Evolutionary conservation across 345 rosid genomes (phyloP), one percentile per base, ranked within the genome.

Genomic region (Populus davidiana): DNA sequence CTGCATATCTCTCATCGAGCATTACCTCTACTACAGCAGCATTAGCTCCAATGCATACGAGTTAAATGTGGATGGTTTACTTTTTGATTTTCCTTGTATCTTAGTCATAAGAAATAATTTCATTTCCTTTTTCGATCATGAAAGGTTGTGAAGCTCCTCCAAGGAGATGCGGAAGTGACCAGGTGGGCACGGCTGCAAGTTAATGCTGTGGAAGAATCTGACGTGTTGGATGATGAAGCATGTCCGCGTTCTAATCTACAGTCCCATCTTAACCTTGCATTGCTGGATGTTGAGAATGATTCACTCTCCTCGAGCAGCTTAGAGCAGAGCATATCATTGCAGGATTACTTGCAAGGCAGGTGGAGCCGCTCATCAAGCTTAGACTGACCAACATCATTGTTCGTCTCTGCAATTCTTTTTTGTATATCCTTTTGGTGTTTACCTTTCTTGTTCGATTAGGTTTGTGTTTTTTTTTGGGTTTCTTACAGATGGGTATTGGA

Each of bases 331-430:
- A 71, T 95, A 59, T 90, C 96, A 11, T 49, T 82, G 21, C 81
- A 82, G 52, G 77, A 82, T 63, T 82, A 82, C 75, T 56, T 82
- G 73, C 78, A 27, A 83, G 99, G 97, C 75, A 86, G 99, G 83
- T 91, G 97, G 86, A 95, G 98, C 85, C 91, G 94, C 66, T 89
- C 96, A 14, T 91, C 98, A 7, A 95, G 98, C 90, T 91, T 95
- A 9, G 99, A 95, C 88, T 93, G 71, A 78, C 68, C 75, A 77
- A 82, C 81, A 16, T 6, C 50, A 21, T 62, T 38, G 21, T 47
- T 43, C 54, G 10, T 67, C n/a, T 21, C 33, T 36, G 49, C 23
- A 69, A 65, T 81, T 67, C 29, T 73, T 78, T 67, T 17, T 47
- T 23, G 63, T 43, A 49, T 69, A 75, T 78, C 38, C 50, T 36